Evolutionary conservation across 2,329 filamentous ascomycete genomes (phyloP), one percentile per base, ranked within the genome.

Genomic region (Thelonectria olida): DNA sequence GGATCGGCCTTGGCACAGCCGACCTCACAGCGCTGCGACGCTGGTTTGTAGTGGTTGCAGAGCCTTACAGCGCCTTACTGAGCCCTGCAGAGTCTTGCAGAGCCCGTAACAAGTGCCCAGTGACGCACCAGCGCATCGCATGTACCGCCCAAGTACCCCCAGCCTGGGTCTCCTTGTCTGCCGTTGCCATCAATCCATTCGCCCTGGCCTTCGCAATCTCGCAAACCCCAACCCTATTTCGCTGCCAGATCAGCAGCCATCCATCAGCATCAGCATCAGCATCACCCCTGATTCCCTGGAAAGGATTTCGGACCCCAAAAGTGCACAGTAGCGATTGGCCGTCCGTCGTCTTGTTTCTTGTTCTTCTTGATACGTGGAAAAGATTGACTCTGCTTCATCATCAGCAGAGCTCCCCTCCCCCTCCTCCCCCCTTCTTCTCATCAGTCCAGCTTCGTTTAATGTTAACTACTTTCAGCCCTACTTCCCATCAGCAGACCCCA

Each of bases 151-250:
- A 47, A 17, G 38, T 51, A 42, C 39, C 45, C 20, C 15, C 51
- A 25, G 8, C 27, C 36, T 13, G 23, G 31, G 31, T 15, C 10
- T 22, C 44, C 45, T 47, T 53, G 39, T 42, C 49, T 49, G 47
- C 45, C 51, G 45, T 54, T 38, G 42, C 52, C 8, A 15, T 47
- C 20, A 55, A 39, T 49, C 19, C 42, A 59, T 59, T 59, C 57
- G 57, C 51, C 51, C 51, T 54, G 44, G 51, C 51, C 31, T 49
- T 60, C 57, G 51, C 57, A 60, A 60, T 60, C 57, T 60, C 57
- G 51, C 57, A 54, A 55, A 50, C 38, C 45, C 38, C 57, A 60
- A 60, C 57, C 57, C 57, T 60, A 60, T 60, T 60, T 60, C 51
- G 42, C 38, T 53, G 34, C 57, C 51, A 60, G 51, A 54, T 54